Conservation (phyloP, 768 basidiomycete genomes). For the Pisolithus marmoratus region DNA sequence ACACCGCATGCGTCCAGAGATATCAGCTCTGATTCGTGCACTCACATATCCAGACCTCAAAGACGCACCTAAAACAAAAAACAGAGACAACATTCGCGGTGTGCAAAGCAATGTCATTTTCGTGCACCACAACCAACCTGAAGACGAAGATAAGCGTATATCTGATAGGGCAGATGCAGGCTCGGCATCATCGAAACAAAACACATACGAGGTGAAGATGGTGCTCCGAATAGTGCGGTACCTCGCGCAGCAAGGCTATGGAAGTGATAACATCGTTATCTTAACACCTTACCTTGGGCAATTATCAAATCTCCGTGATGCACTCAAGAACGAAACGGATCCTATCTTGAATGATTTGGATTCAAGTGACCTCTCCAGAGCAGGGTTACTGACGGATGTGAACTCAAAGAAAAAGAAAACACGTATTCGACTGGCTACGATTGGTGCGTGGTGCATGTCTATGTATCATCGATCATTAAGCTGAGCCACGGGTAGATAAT, state of each 20-base stretch:
- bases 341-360: constrained; percentile 62
- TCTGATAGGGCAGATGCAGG: constrained; percentile 42
- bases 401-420: constrained; percentile 38
- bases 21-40: constrained; percentile 52
- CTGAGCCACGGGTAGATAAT: constrained; percentile 42
- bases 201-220: constrained; percentile 56
- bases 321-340: constrained; percentile 43
- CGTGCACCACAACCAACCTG: constrained; percentile 50
- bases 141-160: constrained; percentile 41
- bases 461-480: neutral
- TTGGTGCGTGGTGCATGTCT: constrained; percentile 37
- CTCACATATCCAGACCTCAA: constrained; percentile 62
- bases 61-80: constrained; percentile 46
- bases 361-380: constrained; percentile 49
- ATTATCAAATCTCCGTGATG: constrained; percentile 43
- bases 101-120: constrained; percentile 55
- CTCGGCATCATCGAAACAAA: constrained; percentile 54
- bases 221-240: constrained; percentile 61
- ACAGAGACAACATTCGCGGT: constrained; percentile 49
- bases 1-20: constrained; percentile 74
- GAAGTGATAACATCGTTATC: constrained; percentile 53
- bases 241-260: constrained; percentile 63
- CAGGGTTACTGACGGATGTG: constrained; percentile 43
- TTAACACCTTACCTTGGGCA: constrained; percentile 70
- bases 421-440: constrained; percentile 54